Conservation (phyloP, 2,329 filamentous ascomycete species). For the Elsinoe fawcettii region DNA sequence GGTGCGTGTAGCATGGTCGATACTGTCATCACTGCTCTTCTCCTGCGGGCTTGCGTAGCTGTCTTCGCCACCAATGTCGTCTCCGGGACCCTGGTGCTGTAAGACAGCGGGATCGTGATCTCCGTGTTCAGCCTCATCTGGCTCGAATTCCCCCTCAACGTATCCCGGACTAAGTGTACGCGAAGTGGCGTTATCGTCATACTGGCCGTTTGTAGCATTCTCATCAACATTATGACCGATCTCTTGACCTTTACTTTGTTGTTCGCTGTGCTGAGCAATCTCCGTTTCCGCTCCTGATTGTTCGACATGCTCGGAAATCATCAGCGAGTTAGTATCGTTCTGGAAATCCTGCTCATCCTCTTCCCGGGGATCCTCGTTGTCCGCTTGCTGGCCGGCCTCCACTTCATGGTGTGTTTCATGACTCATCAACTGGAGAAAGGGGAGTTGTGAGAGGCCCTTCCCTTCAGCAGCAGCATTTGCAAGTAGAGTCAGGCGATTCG, state of each 20-base stretch:
- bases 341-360: neutral
- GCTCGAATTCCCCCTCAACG: neutral
- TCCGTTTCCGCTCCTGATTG: neutral
- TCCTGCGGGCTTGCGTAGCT: neutral
- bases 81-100: too few species aligned
- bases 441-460: conserved; percentile 48
- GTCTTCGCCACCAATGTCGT: neutral
- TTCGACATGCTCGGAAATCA: neutral
- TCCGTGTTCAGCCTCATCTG: neutral
- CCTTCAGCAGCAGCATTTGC: conserved; percentile 47
- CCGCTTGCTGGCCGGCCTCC: neutral
- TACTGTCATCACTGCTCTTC: neutral
- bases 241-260: neutral
- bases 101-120: neutral
- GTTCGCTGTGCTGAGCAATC: neutral
- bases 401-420: conserved; percentile 13
- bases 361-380: neutral
- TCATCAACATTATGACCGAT: neutral
- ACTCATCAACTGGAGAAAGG: conserved; percentile 21
- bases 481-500: conserved; percentile 46
- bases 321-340: neutral
- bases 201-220: neutral
- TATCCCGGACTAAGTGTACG: neutral
- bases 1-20: neutral
- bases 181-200: neutral